Evolutionary conservation across 2,329 filamentous ascomycete genomes (phyloP), one percentile per base, ranked within the genome.

Genomic region (Colletotrichum limetticola): DNA sequence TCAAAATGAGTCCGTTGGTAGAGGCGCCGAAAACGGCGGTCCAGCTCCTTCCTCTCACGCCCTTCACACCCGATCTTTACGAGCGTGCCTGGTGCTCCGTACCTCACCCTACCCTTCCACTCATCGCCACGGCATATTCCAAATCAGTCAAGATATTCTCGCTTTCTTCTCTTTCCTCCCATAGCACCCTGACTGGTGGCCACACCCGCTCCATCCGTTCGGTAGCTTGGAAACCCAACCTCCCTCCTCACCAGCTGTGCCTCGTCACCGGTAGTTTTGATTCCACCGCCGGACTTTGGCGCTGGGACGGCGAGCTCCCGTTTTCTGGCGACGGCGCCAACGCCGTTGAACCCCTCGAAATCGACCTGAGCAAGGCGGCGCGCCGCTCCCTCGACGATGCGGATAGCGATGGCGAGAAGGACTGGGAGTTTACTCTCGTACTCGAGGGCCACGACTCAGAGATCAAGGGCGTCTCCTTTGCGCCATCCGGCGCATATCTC

Each of bases 391-490:
- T 24, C 42, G 49, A 46, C 32, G 57, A 58, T 14, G 14, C 8
- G 6, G 85, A 86, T 2, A 86, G 87, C 14, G 89, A 90, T 5
- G 91, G 91, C 4, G 90, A 93, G 0, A 93, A 95, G 65, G 95
- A 98, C 74, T 99, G 97, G 94, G 92, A 95, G 64, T 97, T 98
- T 78, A 94, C 94, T 0, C 92, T 98, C 8, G 93, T 98, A 1
- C 88, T 99, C 1, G 97, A 98, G 79, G 97, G 97, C 0, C 97
- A 98, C 81, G 97, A 98, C 79, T 95, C 93, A 28, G 97, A 99
- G 83, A 94, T 99, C 86, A 93, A 98, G 86, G 87, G 89, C 35
- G 91, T 96, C 75, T 88, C 90, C 2, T 97, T 95, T 85, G 91
- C 89, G 22, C 91, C 94, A 0, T 90, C 90, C 0, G 94, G 94